Percentiles rank a stretch among this genome's conserved stretches.
Evolutionary conservation across 345 rosid genomes (phyloP).

Genomic region (Crucihimalaya himalaica): DNA sequence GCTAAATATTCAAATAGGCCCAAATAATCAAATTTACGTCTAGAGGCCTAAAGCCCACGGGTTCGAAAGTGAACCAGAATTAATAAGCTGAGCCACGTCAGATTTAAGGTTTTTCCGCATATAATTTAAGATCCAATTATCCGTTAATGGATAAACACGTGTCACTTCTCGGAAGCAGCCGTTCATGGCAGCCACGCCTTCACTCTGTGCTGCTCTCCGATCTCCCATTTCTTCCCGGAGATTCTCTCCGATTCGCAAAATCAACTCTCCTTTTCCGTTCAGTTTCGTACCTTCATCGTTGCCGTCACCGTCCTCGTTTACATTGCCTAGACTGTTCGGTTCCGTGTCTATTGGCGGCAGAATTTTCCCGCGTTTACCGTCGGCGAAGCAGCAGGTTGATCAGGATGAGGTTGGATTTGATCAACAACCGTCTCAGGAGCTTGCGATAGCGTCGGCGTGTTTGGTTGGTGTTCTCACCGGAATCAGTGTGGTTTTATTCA

Average conservation of each 20-base stretch:
- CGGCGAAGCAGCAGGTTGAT: conserved; percentile 28
- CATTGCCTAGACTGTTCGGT: too few species aligned
- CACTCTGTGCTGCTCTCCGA: conserved; percentile 34
- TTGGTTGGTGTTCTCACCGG: conserved; percentile 79
- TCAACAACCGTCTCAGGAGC: conserved; percentile 32
- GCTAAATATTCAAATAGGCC: conserved; percentile 21
- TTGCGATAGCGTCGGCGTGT: conserved; percentile 59
- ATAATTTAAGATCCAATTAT: conserved; percentile 11
- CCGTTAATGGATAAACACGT: conserved; percentile 33
- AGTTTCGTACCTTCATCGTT: background rate
- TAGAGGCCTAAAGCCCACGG: background rate
- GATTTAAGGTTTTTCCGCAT: background rate
- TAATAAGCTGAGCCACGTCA: conserved; percentile 34
- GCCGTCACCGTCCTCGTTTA: background rate
- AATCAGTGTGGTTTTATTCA: conserved; percentile 77
- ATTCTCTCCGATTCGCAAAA: conserved; percentile 7
- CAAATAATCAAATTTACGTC: background rate
- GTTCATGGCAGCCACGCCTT: conserved; percentile 41
- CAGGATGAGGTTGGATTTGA: conserved; percentile 16
- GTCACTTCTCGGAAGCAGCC: conserved; percentile 32
- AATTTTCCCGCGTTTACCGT: background rate
- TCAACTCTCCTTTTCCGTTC: background rate
- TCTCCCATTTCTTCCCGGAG: conserved; percentile 17
- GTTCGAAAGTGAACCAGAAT: background rate
- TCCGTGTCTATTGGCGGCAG: conserved; percentile 3